Conservation (phyloP, 306 rosid species). For the Dryas drummondii region DNA sequence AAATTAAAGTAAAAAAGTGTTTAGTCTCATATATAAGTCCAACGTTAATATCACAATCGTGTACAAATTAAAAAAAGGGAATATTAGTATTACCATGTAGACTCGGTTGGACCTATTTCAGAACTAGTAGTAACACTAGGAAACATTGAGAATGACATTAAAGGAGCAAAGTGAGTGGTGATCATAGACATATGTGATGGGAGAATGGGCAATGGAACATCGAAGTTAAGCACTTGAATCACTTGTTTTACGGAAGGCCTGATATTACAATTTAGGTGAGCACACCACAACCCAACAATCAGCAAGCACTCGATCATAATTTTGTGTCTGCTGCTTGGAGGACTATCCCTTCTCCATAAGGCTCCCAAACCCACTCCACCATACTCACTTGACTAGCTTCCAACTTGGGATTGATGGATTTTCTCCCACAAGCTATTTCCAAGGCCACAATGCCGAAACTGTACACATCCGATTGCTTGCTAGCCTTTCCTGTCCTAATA, state of each 20-base stretch:
- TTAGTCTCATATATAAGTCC: too few relatives aligned
- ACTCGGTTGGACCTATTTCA: not conserved
- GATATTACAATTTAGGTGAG: slow-evolving; percentile 9
- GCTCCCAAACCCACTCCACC: slow-evolving; percentile 36
- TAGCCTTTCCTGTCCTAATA: slow-evolving; percentile 25
- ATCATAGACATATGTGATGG: slow-evolving; percentile 9
- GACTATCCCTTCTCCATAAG: slow-evolving; percentile 28
- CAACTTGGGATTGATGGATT: not conserved
- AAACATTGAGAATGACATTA: not conserved
- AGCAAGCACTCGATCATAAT: slow-evolving; percentile 19
- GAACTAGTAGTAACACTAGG: not conserved
- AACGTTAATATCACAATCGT: too few relatives aligned
- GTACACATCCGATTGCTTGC: slow-evolving; percentile 32
- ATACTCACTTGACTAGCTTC: slow-evolving; percentile 16
- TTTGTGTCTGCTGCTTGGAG: slow-evolving; percentile 29
- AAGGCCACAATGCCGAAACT: slow-evolving; percentile 36
- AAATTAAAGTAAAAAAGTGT: too few relatives aligned
- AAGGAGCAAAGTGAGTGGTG: not conserved
- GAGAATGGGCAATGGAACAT: slow-evolving; percentile 28
- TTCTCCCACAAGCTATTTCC: slow-evolving; percentile 37
- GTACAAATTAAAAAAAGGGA: too few relatives aligned
- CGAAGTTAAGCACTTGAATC: slow-evolving; percentile 31
- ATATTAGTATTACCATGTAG: too few relatives aligned
- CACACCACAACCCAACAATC: slow-evolving; percentile 35
- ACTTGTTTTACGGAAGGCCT: slow-evolving; percentile 32